Percentiles rank a stretch among this genome's conserved stretches.
Evolutionary conservation across 495 filamentous ascomycete genomes (phyloP).

Genomic region (Melanomma pulvis-pyrius): DNA sequence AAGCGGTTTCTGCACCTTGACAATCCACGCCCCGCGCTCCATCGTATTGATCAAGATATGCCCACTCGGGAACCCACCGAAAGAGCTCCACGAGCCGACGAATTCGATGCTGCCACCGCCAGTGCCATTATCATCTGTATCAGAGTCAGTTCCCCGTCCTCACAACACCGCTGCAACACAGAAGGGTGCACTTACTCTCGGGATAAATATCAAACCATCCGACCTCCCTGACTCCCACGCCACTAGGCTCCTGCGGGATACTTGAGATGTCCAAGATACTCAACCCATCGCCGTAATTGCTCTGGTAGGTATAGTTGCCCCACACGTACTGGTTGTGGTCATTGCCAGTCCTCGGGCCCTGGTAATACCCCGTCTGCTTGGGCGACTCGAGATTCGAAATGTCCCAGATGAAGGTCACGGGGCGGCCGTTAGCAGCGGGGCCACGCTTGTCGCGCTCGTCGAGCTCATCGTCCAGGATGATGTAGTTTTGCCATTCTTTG

Average conservation of each 20-base stretch:
- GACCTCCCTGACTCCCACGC: conserved; percentile 54
- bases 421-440: conserved; percentile 28
- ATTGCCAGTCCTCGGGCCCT: conserved; percentile 52
- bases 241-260: conserved; percentile 58
- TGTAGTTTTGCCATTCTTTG: conserved; percentile 53
- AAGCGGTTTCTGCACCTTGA: conserved; percentile 38
- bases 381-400: conserved; percentile 34
- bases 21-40: conserved; percentile 59
- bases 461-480: conserved; percentile 64
- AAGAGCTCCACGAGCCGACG: conserved; percentile 59
- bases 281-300: conserved; percentile 62
- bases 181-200: conserved; percentile 46
- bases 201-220: conserved; percentile 65
- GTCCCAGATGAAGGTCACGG: conserved; percentile 43
- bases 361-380: conserved; percentile 59
- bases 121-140: conserved; percentile 50
- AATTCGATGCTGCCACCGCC: conserved; percentile 57
- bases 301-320: conserved; percentile 58
- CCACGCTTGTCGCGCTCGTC: conserved; percentile 56
- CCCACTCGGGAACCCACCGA: conserved; percentile 60
- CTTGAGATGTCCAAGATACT: conserved; percentile 58
- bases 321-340: conserved; percentile 66
- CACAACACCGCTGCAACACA: too few relatives aligned
- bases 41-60: conserved; percentile 63
- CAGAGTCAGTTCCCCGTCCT: background rate